These are phyloP conservation scores for Cyberlindnera suaveolens DNA, from an alignment of 805 yeast species.

Conservation along the genomic window DNA sequence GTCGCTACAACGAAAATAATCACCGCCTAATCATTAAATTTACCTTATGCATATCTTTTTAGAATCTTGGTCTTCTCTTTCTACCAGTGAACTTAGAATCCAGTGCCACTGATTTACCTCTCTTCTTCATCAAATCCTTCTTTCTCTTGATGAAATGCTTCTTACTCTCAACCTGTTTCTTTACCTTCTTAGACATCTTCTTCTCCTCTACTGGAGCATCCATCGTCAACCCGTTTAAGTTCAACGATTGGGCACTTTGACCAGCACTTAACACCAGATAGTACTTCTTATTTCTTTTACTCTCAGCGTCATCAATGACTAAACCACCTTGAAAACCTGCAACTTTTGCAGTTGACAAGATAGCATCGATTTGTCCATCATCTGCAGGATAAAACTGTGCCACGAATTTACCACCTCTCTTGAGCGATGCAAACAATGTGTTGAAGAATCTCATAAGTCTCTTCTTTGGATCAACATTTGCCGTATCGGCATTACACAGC, in stretches of 20 bases:
- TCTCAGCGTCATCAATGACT: slow-evolving; percentile 89
- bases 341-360: slow-evolving; percentile 78
- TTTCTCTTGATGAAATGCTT: slow-evolving; percentile 83
- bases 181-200: slow-evolving; percentile 26
- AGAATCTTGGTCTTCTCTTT: slow-evolving; percentile 63
- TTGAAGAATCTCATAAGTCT: slow-evolving; percentile 80
- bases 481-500: slow-evolving; percentile 93
- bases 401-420: slow-evolving; percentile 93
- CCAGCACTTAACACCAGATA: slow-evolving; percentile 90
- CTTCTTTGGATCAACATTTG: slow-evolving; percentile 74
- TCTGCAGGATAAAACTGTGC: slow-evolving; percentile 95
- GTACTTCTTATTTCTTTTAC: slow-evolving; percentile 84
- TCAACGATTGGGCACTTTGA: slow-evolving; percentile 63
- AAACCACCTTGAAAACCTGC: slow-evolving; percentile 97
- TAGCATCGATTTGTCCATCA: slow-evolving; percentile 75
- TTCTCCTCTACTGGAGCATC: slow-evolving; percentile 53
- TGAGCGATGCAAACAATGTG: slow-evolving; percentile 77
- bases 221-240: slow-evolving; percentile 74
- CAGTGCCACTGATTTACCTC: slow-evolving; percentile 84
- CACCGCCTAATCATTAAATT: not conserved
- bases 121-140: slow-evolving; percentile 86
- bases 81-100: slow-evolving; percentile 93
- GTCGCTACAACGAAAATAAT: too few species aligned
- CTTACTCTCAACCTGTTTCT: slow-evolving; percentile 56
- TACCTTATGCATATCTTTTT: slow-evolving; percentile 2